Evolutionary conservation across 2,329 filamentous ascomycete genomes (phyloP).

Genomic region (Penicillium sp.): DNA sequence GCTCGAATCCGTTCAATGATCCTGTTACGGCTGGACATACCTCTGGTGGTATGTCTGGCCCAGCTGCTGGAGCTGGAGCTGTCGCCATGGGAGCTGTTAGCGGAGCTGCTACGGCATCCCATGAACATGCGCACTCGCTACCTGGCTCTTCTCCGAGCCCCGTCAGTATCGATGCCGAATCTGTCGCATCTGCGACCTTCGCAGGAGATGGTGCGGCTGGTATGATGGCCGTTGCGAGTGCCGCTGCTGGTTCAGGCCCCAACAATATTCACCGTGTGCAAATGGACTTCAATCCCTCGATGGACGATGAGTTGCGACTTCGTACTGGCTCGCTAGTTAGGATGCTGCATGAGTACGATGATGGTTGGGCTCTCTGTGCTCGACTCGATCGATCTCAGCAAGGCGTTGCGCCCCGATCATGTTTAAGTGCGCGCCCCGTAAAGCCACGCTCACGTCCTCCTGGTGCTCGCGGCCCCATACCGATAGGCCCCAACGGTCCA

Average conservation of each 20-base stretch:
- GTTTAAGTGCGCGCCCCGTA: slow-evolving; percentile 83
- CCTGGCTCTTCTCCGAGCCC: slow-evolving; percentile 23
- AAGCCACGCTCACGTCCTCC: slow-evolving; percentile 64
- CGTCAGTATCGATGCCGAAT: slow-evolving; percentile 21
- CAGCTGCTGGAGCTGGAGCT: slow-evolving; percentile 36
- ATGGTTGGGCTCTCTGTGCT: slow-evolving; percentile 94
- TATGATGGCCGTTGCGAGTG: slow-evolving; percentile 9
- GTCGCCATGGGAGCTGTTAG: slow-evolving; percentile 40
- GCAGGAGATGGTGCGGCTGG: slow-evolving; percentile 10
- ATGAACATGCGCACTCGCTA: slow-evolving; percentile 20
- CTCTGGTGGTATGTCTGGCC: slow-evolving; percentile 31
- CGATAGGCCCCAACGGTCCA: slow-evolving; percentile 34
- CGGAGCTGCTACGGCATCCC: slow-evolving; percentile 34
- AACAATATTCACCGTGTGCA: slow-evolving; percentile 84
- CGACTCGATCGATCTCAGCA: slow-evolving; percentile 85
- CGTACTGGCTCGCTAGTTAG: slow-evolving; percentile 77
- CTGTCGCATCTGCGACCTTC: slow-evolving; percentile 14
- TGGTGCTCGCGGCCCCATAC: slow-evolving; percentile 30
- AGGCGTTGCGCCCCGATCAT: slow-evolving; percentile 89
- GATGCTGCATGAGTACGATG: slow-evolving; percentile 91
- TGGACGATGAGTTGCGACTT: slow-evolving; percentile 86
- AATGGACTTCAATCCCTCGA: slow-evolving; percentile 85
- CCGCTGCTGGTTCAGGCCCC: slow-evolving; percentile 40
- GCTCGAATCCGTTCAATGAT: slow-evolving; percentile 47
- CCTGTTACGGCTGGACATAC: slow-evolving; percentile 41